Evolutionary conservation across 2,329 filamentous ascomycete genomes (phyloP), one percentile per base, ranked within the genome.

Genomic region (Chaetothyriales sp.): DNA sequence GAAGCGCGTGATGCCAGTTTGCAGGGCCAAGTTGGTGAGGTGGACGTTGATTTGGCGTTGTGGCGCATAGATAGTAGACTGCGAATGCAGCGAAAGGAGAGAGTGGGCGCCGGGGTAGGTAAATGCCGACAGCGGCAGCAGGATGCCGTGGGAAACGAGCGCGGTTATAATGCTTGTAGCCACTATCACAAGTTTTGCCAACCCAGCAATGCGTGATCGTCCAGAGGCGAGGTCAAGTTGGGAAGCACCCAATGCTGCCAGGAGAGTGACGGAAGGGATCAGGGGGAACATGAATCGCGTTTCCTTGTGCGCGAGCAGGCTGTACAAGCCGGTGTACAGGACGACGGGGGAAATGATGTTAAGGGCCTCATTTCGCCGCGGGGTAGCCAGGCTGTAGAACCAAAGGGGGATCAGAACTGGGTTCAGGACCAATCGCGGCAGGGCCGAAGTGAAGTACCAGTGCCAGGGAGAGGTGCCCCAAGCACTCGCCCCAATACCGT

Each of bases 71-170:
- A 53, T 49, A n/a, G 52, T 42, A 20, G 54, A 52, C n/a, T 53
- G 10, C 15, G 61, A 61, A 48, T 73, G 70, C 18, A 72, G 61
- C 18, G 62, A 54, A 36, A 65, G 60, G 8, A 96, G 73, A 1
- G 89, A 92, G 53, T 85, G 78, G 19, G 86, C 92, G 46, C 92
- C 92, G 1, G 92, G 92, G 63, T 98, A 98, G 68, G 95, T 98
- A 51, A 93, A 79, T 12, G 85, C 83, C 0, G 88, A 95, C 53
- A 93, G 70, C 25, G 83, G 74, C 1, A 95, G 78, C 68, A 95
- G 79, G 68, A 94, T 79, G 28, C 69, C 75, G 2, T 73, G 72
- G 51, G 83, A 86, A 36, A 77, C 70, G 4, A 71, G 68, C 53
- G 85, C 77, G 1, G 80, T 77, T 3, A 69, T 65, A 1, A 81